Percentiles rank a stretch among this genome's conserved stretches.
Conservation (phyloP, 2,329 filamentous ascomycete species). For the Arachnomyces sp. region DNA sequence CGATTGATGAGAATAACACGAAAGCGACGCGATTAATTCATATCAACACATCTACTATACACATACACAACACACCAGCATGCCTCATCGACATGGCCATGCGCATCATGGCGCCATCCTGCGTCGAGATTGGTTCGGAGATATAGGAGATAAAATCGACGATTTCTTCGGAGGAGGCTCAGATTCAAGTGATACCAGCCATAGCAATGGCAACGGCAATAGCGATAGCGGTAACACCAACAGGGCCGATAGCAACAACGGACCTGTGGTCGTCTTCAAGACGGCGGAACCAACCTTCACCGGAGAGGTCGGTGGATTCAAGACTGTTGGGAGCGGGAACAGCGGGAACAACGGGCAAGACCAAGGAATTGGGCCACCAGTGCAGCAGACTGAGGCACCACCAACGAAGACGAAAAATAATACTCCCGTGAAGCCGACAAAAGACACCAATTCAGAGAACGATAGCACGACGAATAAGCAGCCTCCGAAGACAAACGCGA, state of each 20-base stretch:
- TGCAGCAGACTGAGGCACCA: constrained; percentile 14
- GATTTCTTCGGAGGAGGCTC: constrained; percentile 14
- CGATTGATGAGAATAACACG: too few species aligned
- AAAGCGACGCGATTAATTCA: too few species aligned
- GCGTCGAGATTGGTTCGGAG: constrained; percentile 10
- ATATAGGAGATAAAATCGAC: constrained; percentile 8
- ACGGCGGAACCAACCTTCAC: constrained; percentile 47
- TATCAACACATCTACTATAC: too few species aligned
- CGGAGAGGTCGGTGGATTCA: constrained; percentile 43
- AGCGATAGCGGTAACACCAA: constrained; percentile 43
- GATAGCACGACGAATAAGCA: constrained; percentile 4
- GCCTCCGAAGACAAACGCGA: constrained; percentile 5
- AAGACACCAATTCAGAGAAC: constrained; percentile 15
- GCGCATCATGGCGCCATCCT: constrained; percentile 15
- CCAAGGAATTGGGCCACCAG: constrained; percentile 20
- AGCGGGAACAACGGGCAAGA: constrained; percentile 4
- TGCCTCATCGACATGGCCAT: constrained; percentile 18
- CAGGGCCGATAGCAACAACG: too few species aligned
- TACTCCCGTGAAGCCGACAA: constrained; percentile 12
- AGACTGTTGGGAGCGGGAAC: constrained; percentile 25
- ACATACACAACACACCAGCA: constrained; percentile 7
- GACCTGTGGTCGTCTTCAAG: constrained; percentile 40
- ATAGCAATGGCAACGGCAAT: constrained; percentile 12
- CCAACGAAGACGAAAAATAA: constrained; percentile 7
- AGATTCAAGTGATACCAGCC: constrained; percentile 27